Percentiles rank a stretch among this genome's conserved stretches.
These are phyloP conservation scores for Pyrenochaeta sp. DNA, from an alignment of 2,329 filamentous ascomycete species.

Conservation along the genomic window DNA sequence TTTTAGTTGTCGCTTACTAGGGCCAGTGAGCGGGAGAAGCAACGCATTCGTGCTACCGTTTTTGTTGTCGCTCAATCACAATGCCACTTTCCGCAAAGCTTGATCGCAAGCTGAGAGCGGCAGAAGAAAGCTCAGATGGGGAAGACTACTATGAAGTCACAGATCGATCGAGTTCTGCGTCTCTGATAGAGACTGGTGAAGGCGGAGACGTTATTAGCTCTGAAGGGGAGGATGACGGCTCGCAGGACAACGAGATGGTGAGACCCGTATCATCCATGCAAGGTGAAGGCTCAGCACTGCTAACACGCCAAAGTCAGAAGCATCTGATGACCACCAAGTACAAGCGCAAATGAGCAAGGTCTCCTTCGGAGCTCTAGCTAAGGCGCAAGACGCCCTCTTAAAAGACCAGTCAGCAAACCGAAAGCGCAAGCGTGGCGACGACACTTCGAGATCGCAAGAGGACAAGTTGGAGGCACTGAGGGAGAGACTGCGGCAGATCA, in stretches of 20 bases:
- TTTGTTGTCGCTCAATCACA: background rate
- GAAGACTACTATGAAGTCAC: constrained; percentile 52
- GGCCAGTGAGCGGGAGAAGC: background rate
- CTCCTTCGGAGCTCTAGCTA: constrained; percentile 89
- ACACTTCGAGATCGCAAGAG: constrained; percentile 52
- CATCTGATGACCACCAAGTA: constrained; percentile 52
- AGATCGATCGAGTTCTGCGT: constrained; percentile 50
- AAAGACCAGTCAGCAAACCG: constrained; percentile 39
- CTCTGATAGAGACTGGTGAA: constrained; percentile 49
- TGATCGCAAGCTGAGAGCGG: constrained; percentile 46
- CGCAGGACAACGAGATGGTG: constrained; percentile 43
- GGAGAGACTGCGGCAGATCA: constrained; percentile 55
- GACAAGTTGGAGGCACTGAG: constrained; percentile 58
- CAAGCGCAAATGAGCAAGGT: constrained; percentile 65
- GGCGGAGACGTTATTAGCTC: constrained; percentile 48
- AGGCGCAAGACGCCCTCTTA: constrained; percentile 77
- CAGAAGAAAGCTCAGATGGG: constrained; percentile 47
- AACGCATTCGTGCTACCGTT: background rate
- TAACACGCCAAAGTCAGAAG: constrained; percentile 35
- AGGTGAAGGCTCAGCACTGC: background rate
- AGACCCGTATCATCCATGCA: background rate
- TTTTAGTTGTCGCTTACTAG: no score
- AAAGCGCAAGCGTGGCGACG: constrained; percentile 55
- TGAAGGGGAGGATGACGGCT: constrained; percentile 37
- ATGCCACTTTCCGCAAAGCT: constrained; percentile 49